Base-by-base conservation (phyloP, 192 early-diverging fungal species). In the Endogone sp. region DNA sequence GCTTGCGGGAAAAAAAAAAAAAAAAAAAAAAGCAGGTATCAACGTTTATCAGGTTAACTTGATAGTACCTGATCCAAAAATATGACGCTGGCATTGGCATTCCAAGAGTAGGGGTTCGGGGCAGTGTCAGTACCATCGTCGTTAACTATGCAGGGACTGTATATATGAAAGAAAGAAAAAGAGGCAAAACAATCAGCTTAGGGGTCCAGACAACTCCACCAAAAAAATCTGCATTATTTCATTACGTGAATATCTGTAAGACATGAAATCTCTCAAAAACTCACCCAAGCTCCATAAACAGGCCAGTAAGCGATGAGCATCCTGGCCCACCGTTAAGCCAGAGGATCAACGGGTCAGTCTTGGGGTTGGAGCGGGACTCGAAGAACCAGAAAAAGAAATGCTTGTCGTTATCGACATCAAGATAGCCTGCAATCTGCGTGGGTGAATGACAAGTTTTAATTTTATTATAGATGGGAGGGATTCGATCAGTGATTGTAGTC, bases 321-420 rank as follows among this genome's bases (percentile, higher is more conserved):
- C 79, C 79, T 23, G 75, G 75, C 31, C 79, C 79, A 59, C 79
- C 79, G 25, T 77, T 80, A 3, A 80, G 65, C 79, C 79, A 80
- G 16, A 80, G 66, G 54, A 73, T 69, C 26, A 80, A 26, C 20
- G 74, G 74, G 62, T 96, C 98, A 28, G 81, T 81, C 70, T 79
- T 67, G 29, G 90, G 90, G 67, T 88, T 85, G 72, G 86, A 79
- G 71, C 94, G 91, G 6, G 93, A 92, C 75, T 96, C 96, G 76
- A 99, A 99, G 88, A 99, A 98, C 96, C 95, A 96, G 76, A 94
- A 95, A 86, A 94, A 95, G 71, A 95, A 95, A 79, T 95, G 92
- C 68, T 90, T 89, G 68, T 89, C 87, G 25, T 72, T 68, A 28
- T 73, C 89, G 49, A 76, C 82, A 72, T 92, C 90, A 55, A 94